Conservation (phyloP, 2,329 filamentous ascomycete species). For the Pseudogymnoascus sp. region DNA sequence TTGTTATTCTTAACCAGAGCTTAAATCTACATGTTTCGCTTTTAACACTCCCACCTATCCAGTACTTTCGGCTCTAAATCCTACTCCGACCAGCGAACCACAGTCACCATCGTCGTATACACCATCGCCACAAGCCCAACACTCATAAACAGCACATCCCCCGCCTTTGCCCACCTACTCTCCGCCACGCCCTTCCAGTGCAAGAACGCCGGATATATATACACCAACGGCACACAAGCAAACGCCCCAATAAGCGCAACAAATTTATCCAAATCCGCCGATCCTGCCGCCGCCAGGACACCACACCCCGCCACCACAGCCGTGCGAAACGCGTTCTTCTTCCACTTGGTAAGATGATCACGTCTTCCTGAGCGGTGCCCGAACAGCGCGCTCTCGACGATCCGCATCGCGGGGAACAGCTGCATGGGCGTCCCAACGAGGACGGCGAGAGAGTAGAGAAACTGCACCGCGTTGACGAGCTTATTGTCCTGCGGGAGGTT, state of each 20-base stretch:
- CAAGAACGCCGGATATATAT: constrained; percentile 91
- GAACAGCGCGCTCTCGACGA: constrained; percentile 90
- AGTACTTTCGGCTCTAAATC: no score
- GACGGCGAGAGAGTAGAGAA: constrained; percentile 97
- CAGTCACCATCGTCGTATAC: constrained; percentile 81
- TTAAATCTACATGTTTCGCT: no score
- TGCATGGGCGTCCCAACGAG: constrained; percentile 89
- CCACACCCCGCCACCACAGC: constrained; percentile 82
- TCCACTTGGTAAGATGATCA: constrained; percentile 98
- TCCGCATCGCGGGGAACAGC: constrained; percentile 95
- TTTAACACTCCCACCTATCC: no score
- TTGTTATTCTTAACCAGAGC: no score
- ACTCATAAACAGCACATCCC: constrained; percentile 68
- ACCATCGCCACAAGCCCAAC: constrained; percentile 83
- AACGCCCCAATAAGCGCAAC: constrained; percentile 94
- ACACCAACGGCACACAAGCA: constrained; percentile 93
- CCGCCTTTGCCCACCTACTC: constrained; percentile 55
- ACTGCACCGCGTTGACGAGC: constrained; percentile 90
- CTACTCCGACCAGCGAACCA: constrained; percentile 62
- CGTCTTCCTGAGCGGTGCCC: constrained; percentile 89
- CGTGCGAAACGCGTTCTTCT: constrained; percentile 97
- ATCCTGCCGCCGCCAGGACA: constrained; percentile 81
- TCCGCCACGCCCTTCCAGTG: constrained; percentile 76
- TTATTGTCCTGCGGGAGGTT: constrained; percentile 94
- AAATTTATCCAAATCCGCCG: constrained; percentile 92